phyloP scores from a whole-genome alignment of 345 rosid genomes.

The Boechera stricta region DNA sequence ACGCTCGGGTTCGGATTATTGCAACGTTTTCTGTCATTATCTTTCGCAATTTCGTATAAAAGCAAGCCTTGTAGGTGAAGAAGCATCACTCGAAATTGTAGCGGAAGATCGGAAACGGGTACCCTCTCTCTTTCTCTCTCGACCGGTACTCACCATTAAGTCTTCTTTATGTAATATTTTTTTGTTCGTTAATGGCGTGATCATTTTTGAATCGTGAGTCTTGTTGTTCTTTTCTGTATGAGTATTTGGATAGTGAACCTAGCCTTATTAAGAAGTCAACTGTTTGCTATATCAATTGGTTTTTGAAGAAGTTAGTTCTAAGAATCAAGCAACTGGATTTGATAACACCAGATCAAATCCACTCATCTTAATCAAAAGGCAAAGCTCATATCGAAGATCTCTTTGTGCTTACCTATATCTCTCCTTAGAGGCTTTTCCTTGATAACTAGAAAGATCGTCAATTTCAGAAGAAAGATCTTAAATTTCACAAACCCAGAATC shows the following conservation, averaged over 20 bases:
- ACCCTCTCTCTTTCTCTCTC: constrained; percentile 8
- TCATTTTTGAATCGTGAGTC: neutral
- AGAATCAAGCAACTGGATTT: neutral
- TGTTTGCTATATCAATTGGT: neutral
- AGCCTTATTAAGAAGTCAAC: constrained; percentile 3
- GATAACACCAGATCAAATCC: neutral
- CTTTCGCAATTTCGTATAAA: neutral
- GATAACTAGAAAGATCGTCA: neutral
- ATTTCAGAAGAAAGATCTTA: constrained; percentile 6
- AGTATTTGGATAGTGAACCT: neutral
- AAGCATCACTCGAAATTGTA: neutral
- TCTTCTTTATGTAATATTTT: neutral
- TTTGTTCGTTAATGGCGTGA: neutral
- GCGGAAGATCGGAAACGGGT: constrained; percentile 9
- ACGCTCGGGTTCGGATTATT: neutral
- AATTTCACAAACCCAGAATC: constrained; percentile 17
- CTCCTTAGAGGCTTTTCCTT: neutral
- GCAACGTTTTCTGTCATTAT: neutral
- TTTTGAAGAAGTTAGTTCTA: neutral
- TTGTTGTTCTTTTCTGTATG: neutral
- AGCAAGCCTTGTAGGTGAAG: neutral
- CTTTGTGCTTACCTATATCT: neutral
- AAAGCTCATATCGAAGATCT: too few species aligned
- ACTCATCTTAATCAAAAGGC: neutral
- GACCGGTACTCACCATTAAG: neutral